Evolutionary conservation across 129 eudicot genomes (phyloP).

Genomic region (Lactuca sativa): DNA sequence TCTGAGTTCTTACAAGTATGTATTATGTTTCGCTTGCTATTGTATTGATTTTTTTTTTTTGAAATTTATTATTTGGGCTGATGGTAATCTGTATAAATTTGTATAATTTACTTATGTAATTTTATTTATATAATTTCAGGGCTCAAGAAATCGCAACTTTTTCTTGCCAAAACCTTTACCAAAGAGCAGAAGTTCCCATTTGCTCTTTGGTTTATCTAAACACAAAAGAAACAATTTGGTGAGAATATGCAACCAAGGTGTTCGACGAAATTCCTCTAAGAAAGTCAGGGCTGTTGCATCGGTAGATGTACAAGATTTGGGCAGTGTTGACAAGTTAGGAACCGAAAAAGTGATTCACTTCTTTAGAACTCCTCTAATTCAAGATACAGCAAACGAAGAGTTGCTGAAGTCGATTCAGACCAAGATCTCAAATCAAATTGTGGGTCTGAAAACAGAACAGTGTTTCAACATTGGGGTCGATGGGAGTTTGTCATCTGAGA

Average conservation of each 20-base stretch:
- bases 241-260: slow-evolving; percentile 28
- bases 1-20: slow-evolving; percentile 58
- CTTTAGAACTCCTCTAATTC: slow-evolving; percentile 73
- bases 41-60: background rate
- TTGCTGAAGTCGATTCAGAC: slow-evolving; percentile 63
- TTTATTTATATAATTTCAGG: slow-evolving; percentile 34
- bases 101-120: background rate
- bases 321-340: slow-evolving; percentile 34
- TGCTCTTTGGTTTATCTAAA: slow-evolving; percentile 28
- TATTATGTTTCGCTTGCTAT: background rate
- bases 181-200: slow-evolving; percentile 34
- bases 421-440: slow-evolving; percentile 61
- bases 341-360: slow-evolving; percentile 62
- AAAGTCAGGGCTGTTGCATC: slow-evolving; percentile 65
- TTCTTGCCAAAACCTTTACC: slow-evolving; percentile 56
- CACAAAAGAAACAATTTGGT: slow-evolving; percentile 15
- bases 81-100: background rate
- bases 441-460: slow-evolving; percentile 78
- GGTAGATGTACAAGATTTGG: slow-evolving; percentile 32
- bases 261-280: slow-evolving; percentile 29
- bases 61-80: background rate
- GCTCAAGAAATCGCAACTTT: slow-evolving; percentile 42
- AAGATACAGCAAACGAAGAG: slow-evolving; percentile 69
- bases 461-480: slow-evolving; percentile 77
- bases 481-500: slow-evolving; percentile 47